Base-by-base conservation (phyloP, 2,329 filamentous ascomycete genomes). In the Calonectria pteridis region DNA sequence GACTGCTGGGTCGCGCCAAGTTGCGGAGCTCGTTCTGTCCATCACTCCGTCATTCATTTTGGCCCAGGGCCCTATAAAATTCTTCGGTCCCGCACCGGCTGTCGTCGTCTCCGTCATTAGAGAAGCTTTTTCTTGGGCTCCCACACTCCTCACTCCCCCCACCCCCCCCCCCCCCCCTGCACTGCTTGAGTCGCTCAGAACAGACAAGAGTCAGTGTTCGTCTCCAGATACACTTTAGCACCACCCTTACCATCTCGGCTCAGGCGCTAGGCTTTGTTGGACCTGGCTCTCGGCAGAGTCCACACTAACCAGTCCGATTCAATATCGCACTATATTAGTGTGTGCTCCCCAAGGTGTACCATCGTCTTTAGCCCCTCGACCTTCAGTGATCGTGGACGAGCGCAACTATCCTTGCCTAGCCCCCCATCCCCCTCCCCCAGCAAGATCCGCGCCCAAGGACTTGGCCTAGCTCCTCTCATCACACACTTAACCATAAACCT, bases 251-350 rank as follows among this genome's bases (percentile, higher is more conserved):
- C 79, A 79, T 80, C 81, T 79, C 77, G 74, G 75, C 80, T 80
- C 76, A 76, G 77, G 78, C 83, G 82, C 83, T 84, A 84, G 78
- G 77, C 83, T 83, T 77, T 79, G 76, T 84, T 83, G 76, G 81
- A 81, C 76, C 78, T 82, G 80, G 80, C 63, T 72, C 75, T 82
- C 81, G 81, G 82, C 78, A 83, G 77, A 81, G 79, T 73, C 78
- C 80, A 81, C 80, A 71, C 75, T 76, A 78, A 78, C 80, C 77
- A 79, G 79, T 59, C 77, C 79, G 75, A 80, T 80, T 77, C 79
- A 83, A 83, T 78, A 82, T 76, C 81, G 81, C 81, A 84, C 83
- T 85, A 84, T 84, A 85, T 83, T 85, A 85, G 84, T 84, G 81
- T 79, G 79, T 78, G 77, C 81, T 84, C 82, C 84, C 83, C 82